Evolutionary conservation across 352 stramenopile species (phyloP).

Genomic region (Globisporangium paddicum): DNA sequence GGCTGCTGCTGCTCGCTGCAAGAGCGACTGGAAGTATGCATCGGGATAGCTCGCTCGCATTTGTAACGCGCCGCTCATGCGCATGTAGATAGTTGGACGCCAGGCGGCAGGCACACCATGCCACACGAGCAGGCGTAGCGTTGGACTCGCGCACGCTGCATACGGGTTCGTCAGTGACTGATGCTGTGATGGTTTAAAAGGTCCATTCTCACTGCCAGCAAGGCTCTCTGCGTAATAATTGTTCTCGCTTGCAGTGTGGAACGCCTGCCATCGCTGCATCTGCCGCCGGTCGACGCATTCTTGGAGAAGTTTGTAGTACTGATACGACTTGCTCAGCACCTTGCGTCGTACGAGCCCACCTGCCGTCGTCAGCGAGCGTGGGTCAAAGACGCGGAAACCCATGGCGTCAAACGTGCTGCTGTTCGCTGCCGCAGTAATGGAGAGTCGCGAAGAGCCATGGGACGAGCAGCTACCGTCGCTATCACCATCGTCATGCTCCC

Average conservation of each 20-base stretch:
- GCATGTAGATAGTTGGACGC: conserved; percentile 39
- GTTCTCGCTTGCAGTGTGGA: conserved; percentile 3
- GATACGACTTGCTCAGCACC: conserved; percentile 22
- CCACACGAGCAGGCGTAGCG: conserved; percentile 37
- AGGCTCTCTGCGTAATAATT: not conserved
- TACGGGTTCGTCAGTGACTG: conserved; percentile 7
- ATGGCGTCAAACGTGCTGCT: conserved; percentile 33
- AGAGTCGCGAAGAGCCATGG: conserved; percentile 11
- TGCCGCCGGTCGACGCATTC: conserved; percentile 38
- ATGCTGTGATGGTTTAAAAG: not conserved
- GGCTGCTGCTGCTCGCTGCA: conserved; percentile 9
- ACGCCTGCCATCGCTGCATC: conserved; percentile 24
- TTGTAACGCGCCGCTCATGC: conserved; percentile 32
- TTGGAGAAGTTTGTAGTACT: conserved; percentile 45
- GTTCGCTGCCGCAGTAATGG: not conserved
- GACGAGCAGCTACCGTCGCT: not conserved
- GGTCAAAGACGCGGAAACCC: conserved; percentile 47
- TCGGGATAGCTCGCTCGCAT: conserved; percentile 14
- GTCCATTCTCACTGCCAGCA: not conserved
- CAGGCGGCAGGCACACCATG: conserved; percentile 37
- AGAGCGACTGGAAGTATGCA: conserved; percentile 34
- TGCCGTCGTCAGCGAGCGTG: conserved; percentile 14
- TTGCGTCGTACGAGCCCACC: conserved; percentile 6
- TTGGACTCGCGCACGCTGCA: not conserved
- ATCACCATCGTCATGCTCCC: not conserved